Base-by-base conservation (phyloP, 306 rosid species). In the Trifolium repens region DNA sequence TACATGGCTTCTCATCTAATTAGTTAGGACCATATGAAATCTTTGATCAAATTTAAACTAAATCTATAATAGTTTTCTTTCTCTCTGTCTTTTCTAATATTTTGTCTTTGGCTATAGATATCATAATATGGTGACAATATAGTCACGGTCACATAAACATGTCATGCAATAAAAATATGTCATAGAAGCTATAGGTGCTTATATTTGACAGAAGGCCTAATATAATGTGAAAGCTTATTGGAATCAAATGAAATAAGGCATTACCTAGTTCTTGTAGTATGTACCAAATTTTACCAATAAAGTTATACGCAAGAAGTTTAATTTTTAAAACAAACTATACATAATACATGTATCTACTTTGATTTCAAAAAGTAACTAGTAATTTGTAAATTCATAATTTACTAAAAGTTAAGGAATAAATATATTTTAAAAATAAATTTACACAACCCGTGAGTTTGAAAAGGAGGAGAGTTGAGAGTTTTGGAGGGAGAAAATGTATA, bases 1-100 rank as follows among this genome's bases (percentile, higher is more conserved):
- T 14, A 55, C 15, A 44, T 65, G 67, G 63, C 69, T 43, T 66
- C 80, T 61, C 58, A 35, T 58, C 5, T 32, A 32, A 32, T 52
- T 63, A 75, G 73, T 52, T 68, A 76, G 73, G 58, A 68, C 67
- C 78, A 75, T 46, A 71, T 44, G 4, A 16, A 44, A 74, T 74
- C 78, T 68, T 75, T 66, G 57, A 65, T 66, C 39, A 30, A 71
- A 69, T 54, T 87, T 72, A 78, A 59, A 67, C 47, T 77, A 81
- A 69, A 61, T 61, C 76, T 55, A 52, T 52, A 58, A 75, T 87
- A 71, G 77, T 79, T 80, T 2, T 40, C 30, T 55, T 71, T 69
- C 55, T 68, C 12, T 43, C 0, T 71, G 72, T 72, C 75, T 69
- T 39, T 67, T 30, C 76, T 47, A n/a, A 32, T 63, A 4, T 71